A percentile compares a stretch with the other conserved stretches of the same genome.
Conservation (phyloP, 2,329 filamentous ascomycete genomes). For the Aureobasidium leucospermi region DNA sequence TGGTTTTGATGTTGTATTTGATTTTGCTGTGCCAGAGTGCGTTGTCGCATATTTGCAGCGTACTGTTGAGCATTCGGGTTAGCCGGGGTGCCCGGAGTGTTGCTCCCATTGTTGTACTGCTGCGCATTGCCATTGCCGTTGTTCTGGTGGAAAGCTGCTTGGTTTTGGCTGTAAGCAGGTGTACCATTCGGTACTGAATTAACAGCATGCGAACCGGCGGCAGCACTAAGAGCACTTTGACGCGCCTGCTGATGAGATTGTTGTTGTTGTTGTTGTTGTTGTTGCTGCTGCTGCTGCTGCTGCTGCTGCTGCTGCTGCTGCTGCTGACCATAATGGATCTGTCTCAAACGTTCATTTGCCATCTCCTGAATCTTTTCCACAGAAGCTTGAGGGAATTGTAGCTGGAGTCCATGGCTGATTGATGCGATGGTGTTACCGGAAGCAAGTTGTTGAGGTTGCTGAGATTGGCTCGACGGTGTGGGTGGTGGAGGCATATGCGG, state of each 20-base stretch:
- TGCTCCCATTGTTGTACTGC: constrained; percentile 11
- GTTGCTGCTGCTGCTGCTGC: constrained; percentile 21
- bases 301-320: constrained; percentile 24
- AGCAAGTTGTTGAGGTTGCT: constrained; percentile 41
- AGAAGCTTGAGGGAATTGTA: constrained; percentile 43
- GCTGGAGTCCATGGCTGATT: constrained; percentile 46
- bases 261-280: constrained; percentile 22
- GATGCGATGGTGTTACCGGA: constrained; percentile 48
- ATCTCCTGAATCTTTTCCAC: constrained; percentile 48
- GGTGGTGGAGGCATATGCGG: constrained; percentile 32
- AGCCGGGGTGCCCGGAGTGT: constrained; percentile 13
- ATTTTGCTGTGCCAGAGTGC: constrained; percentile 21
- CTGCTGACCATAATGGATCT: constrained; percentile 18
- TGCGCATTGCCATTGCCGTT: constrained; percentile 8
- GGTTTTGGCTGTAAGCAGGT: constrained; percentile 14
- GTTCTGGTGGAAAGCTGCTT: constrained; percentile 16
- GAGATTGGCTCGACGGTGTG: constrained; percentile 22
- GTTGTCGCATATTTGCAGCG: constrained; percentile 25
- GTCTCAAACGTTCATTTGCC: constrained; percentile 43
- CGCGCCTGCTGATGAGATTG: constrained; percentile 25
- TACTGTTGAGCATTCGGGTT: constrained; percentile 22
- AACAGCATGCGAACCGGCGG: constrained; percentile 25
- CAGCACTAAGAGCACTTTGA: constrained; percentile 33
- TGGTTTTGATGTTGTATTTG: constrained; percentile 1
- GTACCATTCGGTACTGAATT: constrained; percentile 8